Evolutionary conservation across 139 green algal genomes (phyloP), one percentile per base, ranked within the genome.

Genomic region (Tetraselmis striata): DNA sequence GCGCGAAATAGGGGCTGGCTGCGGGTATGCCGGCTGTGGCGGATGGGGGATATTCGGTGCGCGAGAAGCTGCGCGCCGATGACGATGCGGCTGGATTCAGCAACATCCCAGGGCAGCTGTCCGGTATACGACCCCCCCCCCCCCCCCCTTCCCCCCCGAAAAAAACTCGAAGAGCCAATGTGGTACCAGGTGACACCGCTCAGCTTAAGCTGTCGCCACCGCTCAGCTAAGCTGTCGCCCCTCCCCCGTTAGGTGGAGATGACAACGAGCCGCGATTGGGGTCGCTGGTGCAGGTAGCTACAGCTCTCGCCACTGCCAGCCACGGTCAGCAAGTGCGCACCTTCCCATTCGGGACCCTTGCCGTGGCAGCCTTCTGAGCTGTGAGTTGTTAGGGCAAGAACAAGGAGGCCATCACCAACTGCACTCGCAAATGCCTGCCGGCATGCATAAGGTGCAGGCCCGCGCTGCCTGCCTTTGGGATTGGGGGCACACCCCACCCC

Each of bases 371-470:
- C n/a, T n/a, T n/a, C n/a, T n/a, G n/a, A n/a, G n/a, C n/a, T n/a
- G n/a, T n/a, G n/a, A n/a, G n/a, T n/a, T n/a, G n/a, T n/a, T n/a
- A 67, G 45, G 45, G 45, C 18, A 67, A 67, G 45, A 79, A 79
- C 29, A 25, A 22, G 76, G 29, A 79, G 29, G 29, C 31, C 29
- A 79, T 79, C 76, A 79, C 76, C 29, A 59, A 59, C 11, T 79
- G 76, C 76, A 79, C 76, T 0, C 29, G 29, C 1, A 79, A 79
- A 28, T 79, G 76, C 76, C 5, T 79, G 5, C 76, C 76, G 0
- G 30, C 76, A n/a, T 79, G 76, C 76, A 79, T 79, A n/a, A n/a
- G n/a, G n/a, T n/a, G n/a, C n/a, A n/a, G n/a, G n/a, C n/a, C n/a
- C n/a, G n/a, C n/a, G n/a, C n/a, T n/a, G n/a, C n/a, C n/a, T n/a